These are phyloP conservation scores for Clavariopsis aquatica DNA, from an alignment of 495 filamentous ascomycete genomes.

Conservation along the genomic window DNA sequence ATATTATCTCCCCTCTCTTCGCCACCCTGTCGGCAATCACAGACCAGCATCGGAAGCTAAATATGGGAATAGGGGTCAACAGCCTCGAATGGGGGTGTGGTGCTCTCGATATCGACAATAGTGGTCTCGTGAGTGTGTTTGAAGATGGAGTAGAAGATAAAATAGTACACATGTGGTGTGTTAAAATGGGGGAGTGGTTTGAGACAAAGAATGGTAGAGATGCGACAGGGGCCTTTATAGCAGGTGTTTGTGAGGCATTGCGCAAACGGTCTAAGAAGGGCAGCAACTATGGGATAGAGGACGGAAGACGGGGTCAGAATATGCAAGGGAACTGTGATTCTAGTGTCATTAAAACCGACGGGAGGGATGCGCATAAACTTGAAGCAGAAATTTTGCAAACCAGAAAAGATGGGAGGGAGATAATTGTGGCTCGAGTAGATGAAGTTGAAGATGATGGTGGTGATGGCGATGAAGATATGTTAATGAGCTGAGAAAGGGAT, in stretches of 20 bases:
- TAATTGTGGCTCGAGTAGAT: no score
- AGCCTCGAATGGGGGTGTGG: conserved; percentile 15
- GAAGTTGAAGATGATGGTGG: neutral
- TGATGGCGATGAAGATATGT: neutral
- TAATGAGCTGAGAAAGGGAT: neutral
- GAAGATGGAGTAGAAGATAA: neutral
- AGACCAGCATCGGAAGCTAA: neutral
- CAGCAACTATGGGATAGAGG: neutral
- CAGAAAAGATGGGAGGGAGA: no score
- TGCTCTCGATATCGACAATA: neutral
- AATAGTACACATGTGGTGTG: conserved; percentile 1
- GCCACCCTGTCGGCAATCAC: neutral
- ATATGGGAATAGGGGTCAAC: conserved; percentile 10
- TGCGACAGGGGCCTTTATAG: neutral
- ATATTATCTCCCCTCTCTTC: neutral
- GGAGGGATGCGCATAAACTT: no score
- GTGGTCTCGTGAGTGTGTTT: neutral
- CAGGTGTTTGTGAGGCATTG: neutral
- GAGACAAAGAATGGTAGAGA: conserved; percentile 10
- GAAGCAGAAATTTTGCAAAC: no score
- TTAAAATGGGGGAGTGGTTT: conserved; percentile 5
- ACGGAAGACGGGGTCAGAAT: no score
- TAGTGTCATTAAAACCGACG: no score
- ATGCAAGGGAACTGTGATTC: no score
- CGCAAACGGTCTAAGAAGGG: neutral